Base-by-base conservation (phyloP, 345 rosid species). In the Nephelium lappaceum region DNA sequence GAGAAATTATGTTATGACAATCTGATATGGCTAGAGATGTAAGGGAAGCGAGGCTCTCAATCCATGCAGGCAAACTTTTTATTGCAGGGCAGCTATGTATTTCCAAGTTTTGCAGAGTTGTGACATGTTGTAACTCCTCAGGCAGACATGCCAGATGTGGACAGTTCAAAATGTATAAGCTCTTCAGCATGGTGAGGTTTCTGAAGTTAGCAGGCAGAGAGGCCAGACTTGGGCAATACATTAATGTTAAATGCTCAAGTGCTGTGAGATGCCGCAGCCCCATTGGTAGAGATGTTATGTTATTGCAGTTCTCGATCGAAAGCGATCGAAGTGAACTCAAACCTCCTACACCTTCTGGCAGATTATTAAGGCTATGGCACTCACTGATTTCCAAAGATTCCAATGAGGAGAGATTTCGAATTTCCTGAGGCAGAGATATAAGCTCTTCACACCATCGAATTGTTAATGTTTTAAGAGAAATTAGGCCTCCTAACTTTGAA, bases 161-260 rank as follows among this genome's bases (percentile, higher is more conserved):
- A 27, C 85, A 82, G 68, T 57, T 75, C 65, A 82, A 57, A 60
- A 82, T 71, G 61, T 73, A 62, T 45, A 82, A 58, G 38, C 69
- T 55, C 39, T 66, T 27, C 2, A 85, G 80, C 62, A 41, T 57
- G 67, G 24, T 77, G 65, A 57, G 72, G 65, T 0, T 75, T 55
- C 63, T 53, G 58, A 77, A 36, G 19, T 55, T 73, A 15, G 67
- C 69, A 0, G 74, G 77, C 65, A 78, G 66, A 74, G 77, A 70
- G 39, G 55, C 75, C 67, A 74, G 51, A 60, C 49, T 63, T 42
- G 66, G 58, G 43, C 84, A 80, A 25, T 76, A 74, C 80, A 85
- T 77, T n/a, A 80, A 57, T 11, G 82, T 80, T 42, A 75, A 70
- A 42, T 74, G 75, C 76, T 62, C 73, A 5, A 83, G 83, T 25